phyloP scores from a whole-genome alignment of 192 early-diverging fungal genomes.

The Rhizophagus prolifer region DNA sequence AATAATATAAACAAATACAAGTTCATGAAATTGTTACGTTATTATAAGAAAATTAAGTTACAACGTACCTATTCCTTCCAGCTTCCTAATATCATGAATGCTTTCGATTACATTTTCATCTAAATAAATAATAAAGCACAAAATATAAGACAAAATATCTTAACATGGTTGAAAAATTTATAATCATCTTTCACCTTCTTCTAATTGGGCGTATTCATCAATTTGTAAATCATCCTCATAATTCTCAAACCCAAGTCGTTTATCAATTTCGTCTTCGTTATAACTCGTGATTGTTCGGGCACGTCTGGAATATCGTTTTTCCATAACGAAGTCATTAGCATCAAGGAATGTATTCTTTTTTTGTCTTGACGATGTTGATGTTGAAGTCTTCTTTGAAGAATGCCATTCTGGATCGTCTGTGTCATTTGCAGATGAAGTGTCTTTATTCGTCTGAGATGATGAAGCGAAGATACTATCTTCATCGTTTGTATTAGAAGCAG shows the following conservation, averaged over 20 bases:
- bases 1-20: not conserved
- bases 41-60: conserved; percentile 22
- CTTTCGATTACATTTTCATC: conserved; percentile 61
- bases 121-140: conserved; percentile 25
- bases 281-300: conserved; percentile 36
- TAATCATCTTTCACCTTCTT: conserved; percentile 11
- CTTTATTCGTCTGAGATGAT: conserved; percentile 4
- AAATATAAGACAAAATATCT: not conserved
- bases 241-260: conserved; percentile 32
- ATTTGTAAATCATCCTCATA: conserved; percentile 31
- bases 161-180: not conserved
- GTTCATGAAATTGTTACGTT: not conserved
- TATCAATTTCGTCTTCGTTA: conserved; percentile 45
- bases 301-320: conserved; percentile 41
- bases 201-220: conserved; percentile 3
- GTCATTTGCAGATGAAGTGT: not conserved
- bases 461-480: not conserved
- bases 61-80: conserved; percentile 35
- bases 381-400: not conserved
- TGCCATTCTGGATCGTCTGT: conserved; percentile 1
- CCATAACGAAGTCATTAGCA: conserved; percentile 3
- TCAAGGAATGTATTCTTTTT: conserved; percentile 27
- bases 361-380: conserved; percentile 19
- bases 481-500: conserved; percentile 2
- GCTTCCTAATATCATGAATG: conserved; percentile 49